phyloP scores from a whole-genome alignment of 139 green algal genomes.

The Klebsormidium nitens region DNA sequence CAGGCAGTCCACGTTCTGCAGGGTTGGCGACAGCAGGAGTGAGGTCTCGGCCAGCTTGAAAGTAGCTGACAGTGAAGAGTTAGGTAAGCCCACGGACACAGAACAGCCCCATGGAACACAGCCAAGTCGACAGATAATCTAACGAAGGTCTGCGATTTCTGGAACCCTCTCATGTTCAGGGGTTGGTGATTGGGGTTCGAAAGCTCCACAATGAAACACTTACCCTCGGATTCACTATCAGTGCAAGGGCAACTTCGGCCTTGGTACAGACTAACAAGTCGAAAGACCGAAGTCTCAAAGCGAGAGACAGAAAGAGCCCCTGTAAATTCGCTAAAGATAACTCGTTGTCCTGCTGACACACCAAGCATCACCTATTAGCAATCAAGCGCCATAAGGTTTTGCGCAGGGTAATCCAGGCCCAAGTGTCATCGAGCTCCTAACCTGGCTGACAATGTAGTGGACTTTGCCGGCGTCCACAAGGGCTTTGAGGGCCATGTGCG shows the following conservation, averaged over 20 bases:
- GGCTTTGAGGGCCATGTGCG: conserved; percentile 60
- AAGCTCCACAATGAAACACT: neutral
- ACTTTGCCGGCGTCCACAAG: conserved; percentile 43
- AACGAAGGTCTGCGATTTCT: too few species aligned
- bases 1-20: conserved; percentile 67
- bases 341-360: neutral
- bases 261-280: too few species aligned
- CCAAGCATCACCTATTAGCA: neutral
- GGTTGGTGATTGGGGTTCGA: neutral
- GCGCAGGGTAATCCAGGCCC: neutral
- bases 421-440: conserved; percentile 16
- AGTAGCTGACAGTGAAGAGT: conserved; percentile 3
- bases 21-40: neutral
- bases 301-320: too few species aligned
- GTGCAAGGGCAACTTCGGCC: too few species aligned
- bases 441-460: conserved; percentile 34
- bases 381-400: conserved; percentile 1
- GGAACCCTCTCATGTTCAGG: too few species aligned
- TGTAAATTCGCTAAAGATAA: neutral
- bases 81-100: neutral
- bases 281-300: too few species aligned
- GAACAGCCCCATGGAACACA: too few species aligned
- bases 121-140: too few species aligned
- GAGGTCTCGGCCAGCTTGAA: neutral
- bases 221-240: too few species aligned